These are phyloP conservation scores for Aspergillus asperescens DNA, from an alignment of 495 filamentous ascomycete species.

Conservation along the genomic window DNA sequence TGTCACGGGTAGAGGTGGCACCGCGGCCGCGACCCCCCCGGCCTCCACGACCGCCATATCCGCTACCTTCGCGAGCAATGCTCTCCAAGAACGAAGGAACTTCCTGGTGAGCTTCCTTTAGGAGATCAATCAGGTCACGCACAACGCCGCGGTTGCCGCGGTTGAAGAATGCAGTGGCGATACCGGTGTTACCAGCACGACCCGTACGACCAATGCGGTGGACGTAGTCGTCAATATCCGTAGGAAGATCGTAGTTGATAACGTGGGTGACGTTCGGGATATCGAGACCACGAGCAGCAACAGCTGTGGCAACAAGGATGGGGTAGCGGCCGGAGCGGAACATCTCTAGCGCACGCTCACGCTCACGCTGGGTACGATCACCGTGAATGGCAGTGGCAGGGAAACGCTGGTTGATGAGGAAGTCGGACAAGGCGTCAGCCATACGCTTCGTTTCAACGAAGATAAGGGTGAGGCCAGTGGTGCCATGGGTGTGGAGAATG, in stretches of 20 bases:
- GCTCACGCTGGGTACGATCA: constrained; percentile 96
- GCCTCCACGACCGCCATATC: constrained; percentile 66
- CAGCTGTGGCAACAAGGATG: constrained; percentile 93
- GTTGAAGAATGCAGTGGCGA: constrained; percentile 99
- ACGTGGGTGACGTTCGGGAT: constrained; percentile 98
- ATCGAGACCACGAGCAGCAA: constrained; percentile 92
- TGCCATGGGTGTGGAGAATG: constrained; percentile 91
- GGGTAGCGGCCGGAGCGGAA: constrained; percentile 95
- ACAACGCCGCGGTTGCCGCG: constrained; percentile 97
- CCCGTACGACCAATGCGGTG: constrained; percentile 99
- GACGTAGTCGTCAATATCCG: constrained; percentile 98
- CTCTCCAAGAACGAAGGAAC: constrained; percentile 90
- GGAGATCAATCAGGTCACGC: constrained; percentile 86
- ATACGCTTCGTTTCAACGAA: constrained; percentile 99
- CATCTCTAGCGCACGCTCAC: constrained; percentile 94
- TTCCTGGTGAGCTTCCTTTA: constrained; percentile 98
- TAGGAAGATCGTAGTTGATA: constrained; percentile 98
- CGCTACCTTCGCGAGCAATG: constrained; percentile 88
- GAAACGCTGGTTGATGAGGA: constrained; percentile 96
- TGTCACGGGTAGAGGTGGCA: constrained; percentile 72
- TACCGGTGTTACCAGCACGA: constrained; percentile 98
- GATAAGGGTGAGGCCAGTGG: constrained; percentile 80
- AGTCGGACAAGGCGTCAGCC: constrained; percentile 95
- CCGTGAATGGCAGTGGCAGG: constrained; percentile 98
- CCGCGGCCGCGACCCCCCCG: constrained; percentile 65